Base-by-base conservation (phyloP, 371 early-diverging fungal genomes). In the Mucor lusitanicus region DNA sequence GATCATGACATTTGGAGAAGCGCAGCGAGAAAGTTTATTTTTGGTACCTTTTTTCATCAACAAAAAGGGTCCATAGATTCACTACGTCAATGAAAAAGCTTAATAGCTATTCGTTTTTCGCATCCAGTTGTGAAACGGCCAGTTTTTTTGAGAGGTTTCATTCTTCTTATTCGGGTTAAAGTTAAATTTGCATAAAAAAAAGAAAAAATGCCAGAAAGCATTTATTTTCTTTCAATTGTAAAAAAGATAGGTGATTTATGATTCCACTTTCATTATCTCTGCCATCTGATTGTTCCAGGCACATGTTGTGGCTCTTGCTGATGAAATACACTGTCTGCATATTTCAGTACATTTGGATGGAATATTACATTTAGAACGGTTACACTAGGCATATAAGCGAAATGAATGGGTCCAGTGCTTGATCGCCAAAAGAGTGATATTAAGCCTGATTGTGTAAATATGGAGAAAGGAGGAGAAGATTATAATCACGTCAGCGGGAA, bases 401-500 rank as follows among this genome's bases (percentile, higher is more conserved):
- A 56, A 33, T n/a, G 11, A 30, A 32, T 32, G 33, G 32, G 57
- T 33, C 33, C 17, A 32, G 19, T 32, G 30, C 33, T 56, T 56
- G 15, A 30, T 17, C 25, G 54, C 28, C 54, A 54, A 54, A 54
- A 28, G 13, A 12, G 15, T n/a, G 13, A 25, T 13, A 28, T 25
- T 2, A 30, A 54, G 7, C 0, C 5, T 25, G 53, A 53, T 53
- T 53, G 53, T 53, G 53, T 53, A 53, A 25, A 53, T 53, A 53
- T 53, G 53, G 53, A 28, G 42, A 60, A 42, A 40, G 28, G 28
- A 13, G 25, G 40, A 40, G 40, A 60, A 12, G n/a, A n/a, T 30
- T 42, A 11, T 28, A 60, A 61, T 46, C 40, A 66, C 32, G 32
- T 32, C 61, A 62, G 37, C 21, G 23, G 30, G 25, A 60, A 65